Base-by-base conservation (phyloP, 179 eudicot genomes). In the Nepenthes alata region DNA sequence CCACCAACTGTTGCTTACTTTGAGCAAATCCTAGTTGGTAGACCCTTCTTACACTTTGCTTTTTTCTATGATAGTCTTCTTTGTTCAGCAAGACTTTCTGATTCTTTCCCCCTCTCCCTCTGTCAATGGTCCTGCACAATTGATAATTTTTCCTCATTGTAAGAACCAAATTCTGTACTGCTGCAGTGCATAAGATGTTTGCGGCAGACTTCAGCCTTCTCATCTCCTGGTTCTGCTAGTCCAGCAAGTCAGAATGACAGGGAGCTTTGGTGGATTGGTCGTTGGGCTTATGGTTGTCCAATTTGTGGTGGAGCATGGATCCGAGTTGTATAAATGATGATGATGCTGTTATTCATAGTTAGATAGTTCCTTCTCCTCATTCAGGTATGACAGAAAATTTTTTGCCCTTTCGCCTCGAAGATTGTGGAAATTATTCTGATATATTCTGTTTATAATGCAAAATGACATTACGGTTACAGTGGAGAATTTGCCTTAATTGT, bases 301-400 rank as follows among this genome's bases (percentile, higher is more conserved):
- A 91, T 91, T 83, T 91, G 98, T 66, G 98, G 98, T 13, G 98
- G 98, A 58, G 75, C 91, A 38, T 91, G 98, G 98, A 88, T 91
- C 58, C 89, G 96, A 52, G 98, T 91, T 59, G 96, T 89, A 72
- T 91, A 80, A 73, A 66, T 44, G 35, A 55, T 1, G 45, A 41
- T 4, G 8, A 41, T 41, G 45, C 45, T 41, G 45, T 4, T 41
- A 4, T 4, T 41, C 45, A 41, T 4, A 0, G 45, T 7, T 1
- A 41, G 6, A 41, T 41, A 25, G 25, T 25, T 41, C 6, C 45
- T 41, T 41, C 45, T 41, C 6, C 45, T 4, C 45, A 7, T 7
- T 41, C 8, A 41, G 45, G 45, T 41, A 7, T 41, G 45, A 1
- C 8, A 41, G 6, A 41, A 41, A 41, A 41, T 41, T 41, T 41